These are phyloP conservation scores for Aphanomyces cochlioides DNA, from an alignment of 352 stramenopile genomes.

Conservation along the genomic window DNA sequence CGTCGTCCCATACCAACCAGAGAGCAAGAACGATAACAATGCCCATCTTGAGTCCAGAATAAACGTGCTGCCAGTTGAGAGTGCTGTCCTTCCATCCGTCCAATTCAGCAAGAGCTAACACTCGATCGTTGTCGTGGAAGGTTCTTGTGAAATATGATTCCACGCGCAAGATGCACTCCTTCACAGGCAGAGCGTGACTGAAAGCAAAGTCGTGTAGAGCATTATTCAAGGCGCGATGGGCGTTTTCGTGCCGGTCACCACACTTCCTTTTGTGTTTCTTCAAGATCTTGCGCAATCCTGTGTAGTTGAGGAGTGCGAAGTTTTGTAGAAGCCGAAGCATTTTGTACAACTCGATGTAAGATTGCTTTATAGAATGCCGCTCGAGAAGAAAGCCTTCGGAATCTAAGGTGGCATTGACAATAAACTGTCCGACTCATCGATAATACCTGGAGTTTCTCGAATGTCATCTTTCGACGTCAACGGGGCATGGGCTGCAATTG, in stretches of 20 bases:
- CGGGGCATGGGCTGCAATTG: conserved; percentile 24
- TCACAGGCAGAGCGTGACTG: conserved; percentile 28
- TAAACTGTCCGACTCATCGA: neutral
- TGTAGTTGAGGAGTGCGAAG: conserved; percentile 98
- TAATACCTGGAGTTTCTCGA: conserved; percentile 54
- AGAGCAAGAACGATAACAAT: conserved; percentile 70
- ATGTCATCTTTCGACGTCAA: conserved; percentile 37
- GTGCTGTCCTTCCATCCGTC: conserved; percentile 71
- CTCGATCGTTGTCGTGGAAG: conserved; percentile 72
- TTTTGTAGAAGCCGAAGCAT: conserved; percentile 93
- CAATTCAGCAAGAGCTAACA: conserved; percentile 70
- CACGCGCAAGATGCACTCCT: conserved; percentile 48
- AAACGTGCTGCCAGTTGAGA: conserved; percentile 76
- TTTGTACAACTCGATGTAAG: conserved; percentile 92
- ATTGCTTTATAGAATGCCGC: conserved; percentile 83
- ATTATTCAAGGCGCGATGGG: conserved; percentile 36
- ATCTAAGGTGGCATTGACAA: neutral
- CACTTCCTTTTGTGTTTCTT: conserved; percentile 95
- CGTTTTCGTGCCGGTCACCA: conserved; percentile 34
- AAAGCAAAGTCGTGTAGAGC: conserved; percentile 40
- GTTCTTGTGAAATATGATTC: conserved; percentile 62
- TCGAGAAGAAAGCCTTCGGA: neutral
- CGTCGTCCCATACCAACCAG: conserved; percentile 94
- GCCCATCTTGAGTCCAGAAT: conserved; percentile 78
- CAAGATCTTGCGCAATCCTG: conserved; percentile 97